Evolutionary conservation across 345 rosid species (phyloP), one percentile per base, ranked within the genome.

Genomic region (Pistacia integerrima): DNA sequence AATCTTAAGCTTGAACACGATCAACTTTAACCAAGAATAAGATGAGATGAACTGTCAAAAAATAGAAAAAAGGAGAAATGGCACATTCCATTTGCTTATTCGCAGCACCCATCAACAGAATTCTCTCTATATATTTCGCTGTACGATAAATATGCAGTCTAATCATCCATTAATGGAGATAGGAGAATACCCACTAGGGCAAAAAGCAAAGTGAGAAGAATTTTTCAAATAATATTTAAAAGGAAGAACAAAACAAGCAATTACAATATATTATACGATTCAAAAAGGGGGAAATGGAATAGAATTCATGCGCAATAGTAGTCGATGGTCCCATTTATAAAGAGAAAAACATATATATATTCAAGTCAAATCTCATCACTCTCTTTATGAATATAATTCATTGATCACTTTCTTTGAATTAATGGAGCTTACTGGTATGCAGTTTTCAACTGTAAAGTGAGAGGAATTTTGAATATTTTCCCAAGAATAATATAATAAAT

Each of bases 321-420:
- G 58, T 22, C 20, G 58, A 58, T 63, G 70, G 71, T 65, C 78
- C 77, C 77, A 52, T 2, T 3, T 41, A 0, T 41, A 41, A 5
- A 5, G 6, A 48, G 8, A 4, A 8, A 33, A 35, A 70, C 12
- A 58, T 4, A 49, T 11, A 64, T 14, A 67, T 20, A 36, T 38
- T 20, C 14, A 77, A 78, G 81, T 77, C 84, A 81, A 74, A 81
- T 78, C 84, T 73, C 81, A 74, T 81, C 76, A 60, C 65, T 13
- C 22, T 49, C 41, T 70, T 35, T 30, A 38, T 55, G 69, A 80
- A 70, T 20, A 58, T 20, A 58, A 78, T 61, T 67, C 62, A 20
- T 76, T 76, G 80, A 63, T 9, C 10, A 38, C 22, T 64, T 22
- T 2, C n/a, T 20, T 0, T 67, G 56, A 33, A 20, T 16, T 30